These are phyloP conservation scores for Pleurotus salmoneostramineus DNA, from an alignment of 768 basidiomycete genomes.

Conservation along the genomic window DNA sequence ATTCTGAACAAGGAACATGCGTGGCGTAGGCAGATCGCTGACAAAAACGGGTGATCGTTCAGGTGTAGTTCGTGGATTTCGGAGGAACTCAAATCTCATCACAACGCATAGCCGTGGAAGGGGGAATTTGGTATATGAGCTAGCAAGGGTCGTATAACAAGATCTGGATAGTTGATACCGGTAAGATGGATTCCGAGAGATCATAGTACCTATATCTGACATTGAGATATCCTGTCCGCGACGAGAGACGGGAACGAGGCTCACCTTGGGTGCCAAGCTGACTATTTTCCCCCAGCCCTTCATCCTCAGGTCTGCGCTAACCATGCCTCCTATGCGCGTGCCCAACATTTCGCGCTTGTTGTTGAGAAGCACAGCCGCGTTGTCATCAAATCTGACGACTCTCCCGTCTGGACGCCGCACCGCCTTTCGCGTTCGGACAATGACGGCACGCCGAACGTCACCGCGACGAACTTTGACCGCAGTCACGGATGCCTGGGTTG, in stretches of 20 bases:
- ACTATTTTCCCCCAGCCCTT: slow-evolving; percentile 96
- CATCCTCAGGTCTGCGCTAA: slow-evolving; percentile 85
- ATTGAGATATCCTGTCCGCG: neutral
- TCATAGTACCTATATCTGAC: neutral
- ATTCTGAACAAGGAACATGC: neutral
- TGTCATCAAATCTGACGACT: slow-evolving; percentile 90
- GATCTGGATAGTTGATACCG: neutral
- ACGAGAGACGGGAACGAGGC: slow-evolving; percentile 10
- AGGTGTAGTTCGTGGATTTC: slow-evolving; percentile 1
- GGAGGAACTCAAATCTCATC: neutral
- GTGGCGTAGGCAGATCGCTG: neutral
- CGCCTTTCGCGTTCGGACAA: slow-evolving; percentile 88
- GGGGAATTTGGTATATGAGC: neutral
- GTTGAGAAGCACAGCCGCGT: slow-evolving; percentile 90
- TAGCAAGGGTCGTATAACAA: neutral
- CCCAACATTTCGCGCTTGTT: slow-evolving; percentile 96
- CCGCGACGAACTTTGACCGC: slow-evolving; percentile 90
- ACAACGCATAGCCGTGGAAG: neutral
- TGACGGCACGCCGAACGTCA: slow-evolving; percentile 93
- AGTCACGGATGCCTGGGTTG: slow-evolving; percentile 62
- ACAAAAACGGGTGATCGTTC: neutral
- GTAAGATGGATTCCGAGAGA: neutral
- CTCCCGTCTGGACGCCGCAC: slow-evolving; percentile 87
- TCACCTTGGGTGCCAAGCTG: slow-evolving; percentile 86
- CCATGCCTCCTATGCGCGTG: slow-evolving; percentile 90